Conservation (phyloP, 2,329 filamentous ascomycete genomes). For the Ascochyta viciae-villosae region DNA sequence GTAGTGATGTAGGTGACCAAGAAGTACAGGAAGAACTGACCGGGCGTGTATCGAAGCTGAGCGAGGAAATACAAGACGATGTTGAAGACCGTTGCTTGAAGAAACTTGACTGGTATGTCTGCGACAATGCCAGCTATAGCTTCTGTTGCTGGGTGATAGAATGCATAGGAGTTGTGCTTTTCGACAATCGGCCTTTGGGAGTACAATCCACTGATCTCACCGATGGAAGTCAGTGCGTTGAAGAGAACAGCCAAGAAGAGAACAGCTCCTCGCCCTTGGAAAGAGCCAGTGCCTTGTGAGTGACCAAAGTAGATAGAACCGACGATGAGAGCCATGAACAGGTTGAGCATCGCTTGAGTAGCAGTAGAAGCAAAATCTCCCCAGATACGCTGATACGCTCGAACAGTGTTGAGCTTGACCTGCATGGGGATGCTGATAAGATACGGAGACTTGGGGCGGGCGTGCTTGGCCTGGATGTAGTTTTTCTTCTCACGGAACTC, state of each 20-base stretch:
- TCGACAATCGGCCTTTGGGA: slow-evolving; percentile 89
- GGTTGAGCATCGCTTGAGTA: slow-evolving; percentile 53
- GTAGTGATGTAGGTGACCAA: slow-evolving; percentile 63
- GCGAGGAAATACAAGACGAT: slow-evolving; percentile 85
- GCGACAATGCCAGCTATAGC: slow-evolving; percentile 82
- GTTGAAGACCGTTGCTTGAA: slow-evolving; percentile 77
- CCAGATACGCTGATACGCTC: slow-evolving; percentile 46
- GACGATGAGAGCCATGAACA: slow-evolving; percentile 66
- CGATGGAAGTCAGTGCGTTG: slow-evolving; percentile 65
- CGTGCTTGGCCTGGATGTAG: slow-evolving; percentile 60
- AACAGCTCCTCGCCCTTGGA: slow-evolving; percentile 63
- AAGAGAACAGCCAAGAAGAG: slow-evolving; percentile 68
- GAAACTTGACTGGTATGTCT: slow-evolving; percentile 81
- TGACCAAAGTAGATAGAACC: slow-evolving; percentile 66
- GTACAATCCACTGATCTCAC: slow-evolving; percentile 66
- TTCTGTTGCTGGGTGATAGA: slow-evolving; percentile 89
- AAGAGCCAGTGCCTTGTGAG: slow-evolving; percentile 58
- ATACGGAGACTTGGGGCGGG: slow-evolving; percentile 64
- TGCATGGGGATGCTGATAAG: slow-evolving; percentile 62
- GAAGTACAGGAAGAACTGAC: slow-evolving; percentile 84
- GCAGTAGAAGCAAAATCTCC: slow-evolving; percentile 43
- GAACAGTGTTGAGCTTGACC: slow-evolving; percentile 38
- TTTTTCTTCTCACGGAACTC: slow-evolving; percentile 56
- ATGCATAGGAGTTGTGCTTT: slow-evolving; percentile 83
- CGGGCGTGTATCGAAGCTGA: slow-evolving; percentile 73